phyloP scores from a whole-genome alignment of 148 eudicot species.

The Drosera capensis region DNA sequence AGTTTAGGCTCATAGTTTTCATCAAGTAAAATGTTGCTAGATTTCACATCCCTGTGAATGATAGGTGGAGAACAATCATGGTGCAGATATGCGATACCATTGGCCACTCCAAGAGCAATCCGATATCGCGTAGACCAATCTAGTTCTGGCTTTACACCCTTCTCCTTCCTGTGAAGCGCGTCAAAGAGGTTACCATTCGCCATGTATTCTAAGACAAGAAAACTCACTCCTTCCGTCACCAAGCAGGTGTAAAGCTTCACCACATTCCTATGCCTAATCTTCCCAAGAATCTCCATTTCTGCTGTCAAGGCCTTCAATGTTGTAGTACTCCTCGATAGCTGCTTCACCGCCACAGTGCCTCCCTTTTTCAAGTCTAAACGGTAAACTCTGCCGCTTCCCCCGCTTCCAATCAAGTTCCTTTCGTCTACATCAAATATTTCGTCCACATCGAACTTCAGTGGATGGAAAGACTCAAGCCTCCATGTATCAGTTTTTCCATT shows the following conservation, averaged over 20 bases:
- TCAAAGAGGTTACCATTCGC: constrained; percentile 57
- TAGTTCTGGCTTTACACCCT: constrained; percentile 39
- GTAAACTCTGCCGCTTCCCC: constrained; percentile 82
- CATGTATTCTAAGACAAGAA: constrained; percentile 80
- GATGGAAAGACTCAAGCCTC: constrained; percentile 69
- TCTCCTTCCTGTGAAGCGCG: constrained; percentile 39
- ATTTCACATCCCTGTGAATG: background rate
- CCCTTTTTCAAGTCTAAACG: constrained; percentile 44
- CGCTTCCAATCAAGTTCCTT: constrained; percentile 59
- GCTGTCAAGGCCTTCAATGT: constrained; percentile 28
- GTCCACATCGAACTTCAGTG: constrained; percentile 49
- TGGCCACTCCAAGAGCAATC: constrained; percentile 81
- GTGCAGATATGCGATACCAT: constrained; percentile 76
- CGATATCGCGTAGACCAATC: constrained; percentile 61
- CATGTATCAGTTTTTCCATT: constrained; percentile 25
- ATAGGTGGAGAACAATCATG: constrained; percentile 46
- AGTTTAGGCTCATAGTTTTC: constrained; percentile 1
- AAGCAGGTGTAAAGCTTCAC: constrained; percentile 75
- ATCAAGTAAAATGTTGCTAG: constrained; percentile 1
- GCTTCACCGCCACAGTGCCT: constrained; percentile 79
- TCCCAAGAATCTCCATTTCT: constrained; percentile 75
- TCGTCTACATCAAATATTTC: constrained; percentile 48
- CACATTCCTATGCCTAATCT: constrained; percentile 67
- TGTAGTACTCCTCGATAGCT: constrained; percentile 37
- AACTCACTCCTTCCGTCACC: constrained; percentile 45